Evolutionary conservation across 768 basidiomycete species (phyloP).

Genomic region (Dioszegia aurantiaca): DNA sequence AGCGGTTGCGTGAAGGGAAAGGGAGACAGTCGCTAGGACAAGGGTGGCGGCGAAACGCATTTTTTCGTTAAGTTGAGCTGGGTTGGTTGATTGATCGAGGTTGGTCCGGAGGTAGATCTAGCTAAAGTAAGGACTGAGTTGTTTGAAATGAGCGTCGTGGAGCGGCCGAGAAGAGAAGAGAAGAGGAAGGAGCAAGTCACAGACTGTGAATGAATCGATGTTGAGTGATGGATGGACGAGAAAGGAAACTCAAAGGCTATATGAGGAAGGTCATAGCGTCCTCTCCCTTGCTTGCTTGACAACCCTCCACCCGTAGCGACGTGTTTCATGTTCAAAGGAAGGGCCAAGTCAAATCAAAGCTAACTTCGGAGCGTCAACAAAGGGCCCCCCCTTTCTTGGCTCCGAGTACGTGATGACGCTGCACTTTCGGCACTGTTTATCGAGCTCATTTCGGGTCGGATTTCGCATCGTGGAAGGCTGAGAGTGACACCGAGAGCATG

Average conservation of each 20-base stretch:
- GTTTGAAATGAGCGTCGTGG: neutral
- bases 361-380: neutral
- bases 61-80: too few relatives aligned
- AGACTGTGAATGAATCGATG: neutral
- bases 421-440: too few relatives aligned
- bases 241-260: neutral
- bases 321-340: slow-evolving; percentile 10
- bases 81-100: neutral
- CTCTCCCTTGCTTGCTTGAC: neutral
- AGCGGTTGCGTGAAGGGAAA: slow-evolving; percentile 11
- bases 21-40: slow-evolving; percentile 8
- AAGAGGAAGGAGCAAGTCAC: neutral
- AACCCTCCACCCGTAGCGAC: neutral
- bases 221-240: neutral
- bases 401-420: neutral
- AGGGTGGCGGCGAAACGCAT: slow-evolving; percentile 9
- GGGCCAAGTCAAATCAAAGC: neutral
- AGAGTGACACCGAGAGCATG: too few relatives aligned
- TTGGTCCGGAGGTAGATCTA: too few relatives aligned
- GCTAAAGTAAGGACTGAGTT: neutral
- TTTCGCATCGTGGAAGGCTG: too few relatives aligned
- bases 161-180: neutral
- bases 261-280: neutral
- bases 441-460: too few relatives aligned
- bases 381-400: slow-evolving; percentile 1